phyloP scores from a whole-genome alignment of 768 basidiomycete species.

The Tubosaeta brunneosetosa region DNA sequence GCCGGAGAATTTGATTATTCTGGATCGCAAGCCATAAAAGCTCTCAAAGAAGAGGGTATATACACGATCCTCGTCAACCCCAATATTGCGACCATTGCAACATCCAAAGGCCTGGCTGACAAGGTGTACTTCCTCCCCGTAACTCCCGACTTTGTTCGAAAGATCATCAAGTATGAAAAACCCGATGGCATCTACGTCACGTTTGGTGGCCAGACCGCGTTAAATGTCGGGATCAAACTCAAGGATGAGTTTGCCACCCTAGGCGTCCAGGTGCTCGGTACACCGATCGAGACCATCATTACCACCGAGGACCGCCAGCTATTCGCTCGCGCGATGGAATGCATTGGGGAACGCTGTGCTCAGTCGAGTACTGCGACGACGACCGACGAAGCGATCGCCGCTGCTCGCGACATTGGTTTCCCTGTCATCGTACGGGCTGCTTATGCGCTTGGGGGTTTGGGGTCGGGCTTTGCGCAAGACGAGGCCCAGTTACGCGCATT shows the following conservation, averaged over 20 bases:
- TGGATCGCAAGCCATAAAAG: conserved; percentile 98
- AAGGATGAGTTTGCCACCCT: conserved; percentile 92
- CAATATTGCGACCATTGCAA: conserved; percentile 98
- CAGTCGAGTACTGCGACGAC: conserved; percentile 87
- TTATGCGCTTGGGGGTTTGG: conserved; percentile 93
- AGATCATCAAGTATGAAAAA: conserved; percentile 98
- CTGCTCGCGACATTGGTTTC: conserved; percentile 83
- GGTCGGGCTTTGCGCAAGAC: conserved; percentile 94
- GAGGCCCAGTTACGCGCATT: conserved; percentile 84
- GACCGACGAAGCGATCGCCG: conserved; percentile 73
- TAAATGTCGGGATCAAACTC: conserved; percentile 95
- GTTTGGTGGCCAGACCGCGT: conserved; percentile 96
- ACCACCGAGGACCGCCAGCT: conserved; percentile 94
- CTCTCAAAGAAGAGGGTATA: conserved; percentile 97
- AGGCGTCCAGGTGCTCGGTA: conserved; percentile 92
- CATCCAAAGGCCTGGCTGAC: conserved; percentile 95
- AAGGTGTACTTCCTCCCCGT: conserved; percentile 99
- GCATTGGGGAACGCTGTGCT: conserved; percentile 94
- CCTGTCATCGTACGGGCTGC: conserved; percentile 97
- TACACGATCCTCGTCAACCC: conserved; percentile 99
- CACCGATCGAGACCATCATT: conserved; percentile 96
- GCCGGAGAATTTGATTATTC: conserved; percentile 99
- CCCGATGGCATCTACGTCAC: conserved; percentile 99
- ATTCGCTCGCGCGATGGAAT: conserved; percentile 90
- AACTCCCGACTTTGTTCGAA: conserved; percentile 94